Conservation (phyloP, 1,139 yeast species). For the Candida neerlandica region DNA sequence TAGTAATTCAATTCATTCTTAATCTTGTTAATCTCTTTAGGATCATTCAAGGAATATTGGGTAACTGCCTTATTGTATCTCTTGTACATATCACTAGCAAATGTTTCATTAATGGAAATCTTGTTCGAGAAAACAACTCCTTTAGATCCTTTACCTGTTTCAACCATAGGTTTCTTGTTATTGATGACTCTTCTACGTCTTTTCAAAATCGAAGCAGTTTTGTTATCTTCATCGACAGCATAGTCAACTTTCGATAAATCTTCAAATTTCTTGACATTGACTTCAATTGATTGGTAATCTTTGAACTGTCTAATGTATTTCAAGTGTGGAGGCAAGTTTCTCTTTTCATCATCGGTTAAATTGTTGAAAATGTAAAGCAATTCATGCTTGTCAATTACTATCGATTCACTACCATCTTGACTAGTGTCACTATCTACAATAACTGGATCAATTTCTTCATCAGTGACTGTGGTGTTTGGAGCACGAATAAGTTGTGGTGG, state of each 20-base stretch:
- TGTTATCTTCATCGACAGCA: conserved; percentile 4
- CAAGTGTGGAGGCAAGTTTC: conserved; percentile 40
- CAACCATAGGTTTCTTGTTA: not conserved
- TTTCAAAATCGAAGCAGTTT: conserved; percentile 8
- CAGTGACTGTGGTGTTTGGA: not conserved
- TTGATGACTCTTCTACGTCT: conserved; percentile 3
- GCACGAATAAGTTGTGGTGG: conserved; percentile 1
- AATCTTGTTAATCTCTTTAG: conserved; percentile 48
- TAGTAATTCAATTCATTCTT: conserved; percentile 53
- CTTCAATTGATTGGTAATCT: conserved; percentile 38
- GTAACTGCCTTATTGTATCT: conserved; percentile 56
- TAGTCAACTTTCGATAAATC: conserved; percentile 17
- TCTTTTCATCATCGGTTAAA: conserved; percentile 30
- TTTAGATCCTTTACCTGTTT: conserved; percentile 14
- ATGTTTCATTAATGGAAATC: conserved; percentile 49
- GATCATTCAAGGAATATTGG: conserved; percentile 49
- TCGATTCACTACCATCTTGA: not conserved
- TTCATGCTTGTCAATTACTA: conserved; percentile 30
- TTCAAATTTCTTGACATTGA: conserved; percentile 36
- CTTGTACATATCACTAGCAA: conserved; percentile 49
- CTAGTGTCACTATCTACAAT: not conserved
- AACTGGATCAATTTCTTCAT: conserved; percentile 9
- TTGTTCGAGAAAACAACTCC: conserved; percentile 48
- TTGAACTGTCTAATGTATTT: conserved; percentile 43
- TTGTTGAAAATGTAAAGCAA: conserved; percentile 31